Percentiles rank a stretch among this genome's conserved stretches.
These are phyloP conservation scores for Fusarium austroafricanum DNA, from an alignment of 2,329 filamentous ascomycete species.

Conservation along the genomic window DNA sequence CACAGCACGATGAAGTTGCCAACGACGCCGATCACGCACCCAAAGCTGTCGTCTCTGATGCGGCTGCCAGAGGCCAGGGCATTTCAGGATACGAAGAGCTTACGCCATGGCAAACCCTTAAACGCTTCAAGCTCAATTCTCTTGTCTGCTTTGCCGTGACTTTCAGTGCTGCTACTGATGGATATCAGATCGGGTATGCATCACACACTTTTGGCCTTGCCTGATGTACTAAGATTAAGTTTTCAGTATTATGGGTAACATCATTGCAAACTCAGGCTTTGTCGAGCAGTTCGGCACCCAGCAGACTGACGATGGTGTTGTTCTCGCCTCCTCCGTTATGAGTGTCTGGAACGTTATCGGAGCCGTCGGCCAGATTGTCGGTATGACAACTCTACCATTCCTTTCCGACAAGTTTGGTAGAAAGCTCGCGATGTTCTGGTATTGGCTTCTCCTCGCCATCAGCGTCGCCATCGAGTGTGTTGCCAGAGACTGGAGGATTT, in stretches of 20 bases:
- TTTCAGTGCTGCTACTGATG: neutral
- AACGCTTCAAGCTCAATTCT: neutral
- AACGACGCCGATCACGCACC: no score
- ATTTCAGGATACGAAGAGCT: neutral
- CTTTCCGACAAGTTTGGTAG: slow-evolving; percentile 46
- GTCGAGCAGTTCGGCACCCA: no score
- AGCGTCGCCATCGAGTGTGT: slow-evolving; percentile 54
- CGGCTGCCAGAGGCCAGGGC: no score
- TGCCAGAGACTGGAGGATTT: slow-evolving; percentile 53
- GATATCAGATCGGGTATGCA: neutral
- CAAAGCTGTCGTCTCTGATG: no score
- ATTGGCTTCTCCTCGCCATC: slow-evolving; percentile 48
- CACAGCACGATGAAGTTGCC: no score
- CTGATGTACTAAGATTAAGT: no score
- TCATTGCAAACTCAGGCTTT: no score
- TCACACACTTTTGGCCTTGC: no score
- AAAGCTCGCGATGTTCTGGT: slow-evolving; percentile 48
- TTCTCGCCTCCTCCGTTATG: no score
- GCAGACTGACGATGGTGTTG: no score
- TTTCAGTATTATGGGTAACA: no score
- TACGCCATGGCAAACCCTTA: neutral
- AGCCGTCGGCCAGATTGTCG: slow-evolving; percentile 53
- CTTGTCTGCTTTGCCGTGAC: neutral
- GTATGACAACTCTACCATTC: slow-evolving; percentile 50
- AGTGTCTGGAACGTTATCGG: neutral